A percentile compares a stretch with the other conserved stretches of the same genome.
Conservation (phyloP, 1,284 basidiomycete genomes). For the Tranzscheliella williamsii region DNA sequence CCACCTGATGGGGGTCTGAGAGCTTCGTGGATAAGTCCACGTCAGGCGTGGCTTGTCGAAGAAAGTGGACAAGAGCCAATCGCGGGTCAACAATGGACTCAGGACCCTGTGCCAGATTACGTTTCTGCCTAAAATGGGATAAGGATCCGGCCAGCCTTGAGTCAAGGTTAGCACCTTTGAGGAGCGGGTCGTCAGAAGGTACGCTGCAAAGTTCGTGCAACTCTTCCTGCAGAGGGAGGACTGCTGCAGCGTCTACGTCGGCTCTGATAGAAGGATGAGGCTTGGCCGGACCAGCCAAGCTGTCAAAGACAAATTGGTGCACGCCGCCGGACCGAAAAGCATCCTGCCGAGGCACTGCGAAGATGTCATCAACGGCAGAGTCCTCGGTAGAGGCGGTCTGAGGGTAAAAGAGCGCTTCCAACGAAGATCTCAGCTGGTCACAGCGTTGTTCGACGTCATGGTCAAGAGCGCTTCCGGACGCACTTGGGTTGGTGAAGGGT, state of each 20-base stretch:
- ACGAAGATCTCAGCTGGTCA: slow-evolving; percentile 16
- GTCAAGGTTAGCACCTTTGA: slow-evolving; percentile 38
- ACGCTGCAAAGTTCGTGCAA: slow-evolving; percentile 43
- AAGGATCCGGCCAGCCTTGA: slow-evolving; percentile 35
- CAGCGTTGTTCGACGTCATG: slow-evolving; percentile 24
- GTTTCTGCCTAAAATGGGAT: slow-evolving; percentile 19
- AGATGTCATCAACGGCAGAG: slow-evolving; percentile 2
- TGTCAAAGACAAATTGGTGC: slow-evolving; percentile 39
- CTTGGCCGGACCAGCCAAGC: slow-evolving; percentile 1
- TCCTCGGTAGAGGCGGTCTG: slow-evolving; percentile 10
- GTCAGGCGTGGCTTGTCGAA: slow-evolving; percentile 44
- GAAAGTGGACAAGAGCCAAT: slow-evolving; percentile 44
- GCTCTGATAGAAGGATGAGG: slow-evolving; percentile 10
- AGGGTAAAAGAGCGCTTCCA: slow-evolving; percentile 26
- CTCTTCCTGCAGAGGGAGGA: slow-evolving; percentile 40
- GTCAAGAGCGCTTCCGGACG: slow-evolving; percentile 8
- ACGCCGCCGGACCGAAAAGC: slow-evolving; percentile 28
- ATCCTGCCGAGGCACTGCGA: slow-evolving; percentile 1
- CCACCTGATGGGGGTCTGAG: slow-evolving; percentile 19
- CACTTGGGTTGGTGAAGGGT: slow-evolving; percentile 33
- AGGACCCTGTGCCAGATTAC: slow-evolving; percentile 13
- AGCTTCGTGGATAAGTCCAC: slow-evolving; percentile 31
- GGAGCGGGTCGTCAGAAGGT: slow-evolving; percentile 41
- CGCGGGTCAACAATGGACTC: slow-evolving; percentile 40
- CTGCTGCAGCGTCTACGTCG: slow-evolving; percentile 10